Evolutionary conservation across 2,329 filamentous ascomycete genomes (phyloP), one percentile per base, ranked within the genome.

Genomic region (Aspergillus aculeatinus): DNA sequence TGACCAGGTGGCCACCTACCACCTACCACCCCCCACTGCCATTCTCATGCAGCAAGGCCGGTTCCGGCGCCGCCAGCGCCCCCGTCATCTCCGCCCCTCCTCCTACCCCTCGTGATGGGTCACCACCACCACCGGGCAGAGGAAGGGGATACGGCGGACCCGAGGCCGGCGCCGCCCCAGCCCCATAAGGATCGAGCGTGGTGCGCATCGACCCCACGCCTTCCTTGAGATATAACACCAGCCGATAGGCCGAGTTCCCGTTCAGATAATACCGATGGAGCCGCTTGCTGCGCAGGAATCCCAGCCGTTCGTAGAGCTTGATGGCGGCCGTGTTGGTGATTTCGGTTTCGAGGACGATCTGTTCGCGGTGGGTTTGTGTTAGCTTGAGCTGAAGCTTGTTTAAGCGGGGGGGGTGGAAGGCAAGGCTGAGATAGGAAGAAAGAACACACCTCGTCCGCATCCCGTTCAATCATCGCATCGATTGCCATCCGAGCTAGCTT

Each of bases 251-350:
- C 58, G 92, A 96, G 73, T 92, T 99, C 11, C 95, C 95, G 72
- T 98, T 99, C 47, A 99, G 80, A 69, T 99, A 99, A 73, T 99
- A 99, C 48, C 95, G 84, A 76, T 98, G 93, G 56, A 99, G 78
- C 62, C 92, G 90, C 77, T 99, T 99, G 61, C 91, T 96, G 55
- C 94, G 84, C 23, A 98, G 77, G 71, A 99, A 99, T 0, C 95
- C 95, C 7, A 99, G 82, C 0, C 92, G 84, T 76, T 99, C 94
- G 76, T 99, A 99, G 10, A 99, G 80, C 65, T 92, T 90, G 81
- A 98, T 91, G 21, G 93, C 95, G 0, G 92, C 88, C 1, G 87
- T 85, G 72, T 99, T 99, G 16, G 89, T 91, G 76, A 96, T 92
- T 78, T 99, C 95, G 0, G 95, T 99, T 79, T 99, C 95, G 29